These are phyloP conservation scores for Circinella minor DNA, from an alignment of 371 early-diverging fungal species.

Conservation along the genomic window DNA sequence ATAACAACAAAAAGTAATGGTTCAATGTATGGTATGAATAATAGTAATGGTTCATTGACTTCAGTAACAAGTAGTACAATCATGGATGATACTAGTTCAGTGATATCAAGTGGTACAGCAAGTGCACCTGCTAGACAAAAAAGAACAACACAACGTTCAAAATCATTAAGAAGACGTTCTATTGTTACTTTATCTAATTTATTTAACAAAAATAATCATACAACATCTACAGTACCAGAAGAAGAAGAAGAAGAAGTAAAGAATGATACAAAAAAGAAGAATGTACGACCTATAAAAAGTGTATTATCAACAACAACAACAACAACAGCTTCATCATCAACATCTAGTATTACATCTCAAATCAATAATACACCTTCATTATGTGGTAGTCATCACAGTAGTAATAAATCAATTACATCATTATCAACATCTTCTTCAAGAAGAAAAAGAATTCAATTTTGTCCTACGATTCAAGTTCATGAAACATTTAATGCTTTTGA, in stretches of 20 bases:
- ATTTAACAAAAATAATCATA: slow-evolving; percentile 30
- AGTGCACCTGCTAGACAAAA: neutral
- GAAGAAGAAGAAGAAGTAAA: slow-evolving; percentile 26
- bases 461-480: slow-evolving; percentile 63
- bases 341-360: slow-evolving; percentile 24
- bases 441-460: slow-evolving; percentile 54
- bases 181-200: slow-evolving; percentile 40
- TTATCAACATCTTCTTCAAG: too few relatives aligned
- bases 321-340: slow-evolving; percentile 20
- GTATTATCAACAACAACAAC: too few relatives aligned
- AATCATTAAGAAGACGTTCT: slow-evolving; percentile 36
- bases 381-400: neutral
- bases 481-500: slow-evolving; percentile 70
- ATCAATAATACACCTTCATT: too few relatives aligned
- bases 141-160: neutral
- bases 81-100: slow-evolving; percentile 4
- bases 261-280: neutral
- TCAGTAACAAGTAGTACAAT: slow-evolving; percentile 10
- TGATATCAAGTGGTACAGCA: slow-evolving; percentile 16
- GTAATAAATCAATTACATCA: neutral
- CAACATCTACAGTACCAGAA: slow-evolving; percentile 11
- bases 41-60: slow-evolving; percentile 10
- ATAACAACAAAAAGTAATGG: neutral
- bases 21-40: neutral
- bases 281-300: too few relatives aligned